phyloP scores from a whole-genome alignment of 75 land plant species.

The Gnetum montanum region DNA sequence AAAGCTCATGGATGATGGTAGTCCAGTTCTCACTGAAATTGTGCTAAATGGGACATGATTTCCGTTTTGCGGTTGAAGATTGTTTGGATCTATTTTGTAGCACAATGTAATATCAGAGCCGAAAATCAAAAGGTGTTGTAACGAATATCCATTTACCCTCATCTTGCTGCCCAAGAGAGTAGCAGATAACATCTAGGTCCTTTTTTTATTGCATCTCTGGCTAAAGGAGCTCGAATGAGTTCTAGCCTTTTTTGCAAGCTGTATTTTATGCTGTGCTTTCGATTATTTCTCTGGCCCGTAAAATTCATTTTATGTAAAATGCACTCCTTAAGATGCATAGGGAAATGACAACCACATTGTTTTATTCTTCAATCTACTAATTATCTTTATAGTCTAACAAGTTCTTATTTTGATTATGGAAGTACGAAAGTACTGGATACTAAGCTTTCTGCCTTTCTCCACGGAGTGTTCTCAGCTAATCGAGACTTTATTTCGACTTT shows the following conservation, averaged over 20 bases:
- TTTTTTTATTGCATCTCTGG: not conserved
- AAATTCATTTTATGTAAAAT: constrained; percentile 7
- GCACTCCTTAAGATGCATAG: not conserved
- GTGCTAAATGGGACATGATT: constrained; percentile 33
- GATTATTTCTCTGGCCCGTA: not conserved
- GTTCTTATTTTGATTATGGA: no score
- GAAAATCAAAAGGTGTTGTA: no score
- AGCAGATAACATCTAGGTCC: not conserved
- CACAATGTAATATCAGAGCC: constrained; percentile 1
- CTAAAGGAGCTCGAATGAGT: constrained; percentile 7
- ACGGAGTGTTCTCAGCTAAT: no score
- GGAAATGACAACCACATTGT: no score
- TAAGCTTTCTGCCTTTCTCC: no score
- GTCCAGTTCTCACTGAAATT: constrained; percentile 14
- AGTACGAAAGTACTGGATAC: no score
- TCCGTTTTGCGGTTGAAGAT: not conserved
- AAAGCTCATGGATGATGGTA: constrained; percentile 46
- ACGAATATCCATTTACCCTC: no score
- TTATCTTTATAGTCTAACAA: no score
- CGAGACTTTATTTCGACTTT: no score
- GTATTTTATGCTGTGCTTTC: constrained; percentile 6
- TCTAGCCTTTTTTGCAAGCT: constrained; percentile 7
- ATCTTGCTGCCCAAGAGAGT: no score
- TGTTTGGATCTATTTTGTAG: no score
- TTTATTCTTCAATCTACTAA: no score